phyloP scores from a whole-genome alignment of 257 asterid species.

The Solanum peruvianum region DNA sequence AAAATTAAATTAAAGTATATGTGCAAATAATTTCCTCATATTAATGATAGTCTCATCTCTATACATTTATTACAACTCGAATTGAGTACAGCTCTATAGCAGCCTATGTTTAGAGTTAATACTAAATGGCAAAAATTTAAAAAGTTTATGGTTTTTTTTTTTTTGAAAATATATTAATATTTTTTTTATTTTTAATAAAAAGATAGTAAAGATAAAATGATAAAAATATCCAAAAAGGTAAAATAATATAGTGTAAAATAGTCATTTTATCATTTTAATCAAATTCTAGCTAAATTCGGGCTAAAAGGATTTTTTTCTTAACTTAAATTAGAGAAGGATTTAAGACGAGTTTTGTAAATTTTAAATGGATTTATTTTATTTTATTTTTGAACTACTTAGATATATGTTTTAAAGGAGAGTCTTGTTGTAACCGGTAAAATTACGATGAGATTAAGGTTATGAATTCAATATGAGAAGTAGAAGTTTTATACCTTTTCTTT shows the following conservation, averaged over 20 bases:
- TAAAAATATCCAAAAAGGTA: too few relatives aligned
- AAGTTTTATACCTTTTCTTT: neutral
- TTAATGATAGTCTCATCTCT: neutral
- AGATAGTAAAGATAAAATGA: too few relatives aligned
- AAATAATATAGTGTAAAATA: too few relatives aligned
- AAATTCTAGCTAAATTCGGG: too few relatives aligned
- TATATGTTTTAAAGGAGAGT: neutral
- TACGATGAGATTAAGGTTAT: neutral
- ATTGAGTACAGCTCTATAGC: conserved; percentile 13
- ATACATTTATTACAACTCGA: conserved; percentile 32
- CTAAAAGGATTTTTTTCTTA: too few relatives aligned
- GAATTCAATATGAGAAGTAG: neutral
- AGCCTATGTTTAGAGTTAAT: too few relatives aligned
- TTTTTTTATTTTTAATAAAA: too few relatives aligned
- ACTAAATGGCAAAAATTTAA: too few relatives aligned
- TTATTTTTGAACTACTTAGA: neutral
- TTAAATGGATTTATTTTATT: neutral
- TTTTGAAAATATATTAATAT: too few relatives aligned
- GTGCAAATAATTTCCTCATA: neutral
- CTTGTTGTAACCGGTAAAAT: neutral
- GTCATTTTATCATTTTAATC: too few relatives aligned
- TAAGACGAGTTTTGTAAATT: neutral
- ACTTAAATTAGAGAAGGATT: neutral
- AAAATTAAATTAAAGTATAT: neutral
- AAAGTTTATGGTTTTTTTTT: too few relatives aligned